phyloP scores from a whole-genome alignment of 2,329 filamentous ascomycete species.

The Venturia nashicola region DNA sequence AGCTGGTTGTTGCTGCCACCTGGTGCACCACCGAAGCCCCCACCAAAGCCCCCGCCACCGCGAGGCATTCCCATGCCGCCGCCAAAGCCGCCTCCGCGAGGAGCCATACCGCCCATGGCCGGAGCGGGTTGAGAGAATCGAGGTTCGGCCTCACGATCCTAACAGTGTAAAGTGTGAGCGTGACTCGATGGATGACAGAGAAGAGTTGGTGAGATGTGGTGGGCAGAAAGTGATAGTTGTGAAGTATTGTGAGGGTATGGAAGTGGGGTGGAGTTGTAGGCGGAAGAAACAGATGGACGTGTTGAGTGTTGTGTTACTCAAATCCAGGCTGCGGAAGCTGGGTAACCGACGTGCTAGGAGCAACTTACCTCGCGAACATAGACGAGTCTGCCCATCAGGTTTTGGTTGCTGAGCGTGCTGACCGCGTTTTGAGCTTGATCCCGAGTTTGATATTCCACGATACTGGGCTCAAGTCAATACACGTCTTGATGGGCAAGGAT shows the following conservation, averaged over 20 bases:
- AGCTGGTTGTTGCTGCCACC: constrained; percentile 67
- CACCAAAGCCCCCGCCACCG: constrained; percentile 33
- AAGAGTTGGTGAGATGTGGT: neutral
- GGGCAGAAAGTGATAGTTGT: neutral
- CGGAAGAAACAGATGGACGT: constrained; percentile 9
- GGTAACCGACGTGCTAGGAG: neutral
- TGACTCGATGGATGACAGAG: neutral
- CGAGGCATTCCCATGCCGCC: constrained; percentile 27
- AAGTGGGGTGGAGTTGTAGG: neutral
- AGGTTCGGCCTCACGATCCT: constrained; percentile 97
- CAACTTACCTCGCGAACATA: constrained; percentile 83
- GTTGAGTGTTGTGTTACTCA: constrained; percentile 8
- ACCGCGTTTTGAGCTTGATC: constrained; percentile 98
- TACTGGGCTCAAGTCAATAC: constrained; percentile 41
- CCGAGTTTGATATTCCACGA: constrained; percentile 99
- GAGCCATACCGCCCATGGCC: constrained; percentile 26
- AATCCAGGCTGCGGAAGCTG: neutral
- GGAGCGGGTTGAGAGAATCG: constrained; percentile 68
- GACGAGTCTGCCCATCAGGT: constrained; percentile 94
- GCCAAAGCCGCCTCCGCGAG: constrained; percentile 33
- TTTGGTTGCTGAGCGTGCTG: constrained; percentile 96
- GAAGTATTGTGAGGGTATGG: neutral
- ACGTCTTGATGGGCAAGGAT: neutral
- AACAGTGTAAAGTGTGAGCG: neutral
- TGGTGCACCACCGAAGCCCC: constrained; percentile 34